Percentiles rank a stretch among this genome's conserved stretches.
Conservation (phyloP, 2,329 filamentous ascomycete species). For the Curvularia hawaiiensis region DNA sequence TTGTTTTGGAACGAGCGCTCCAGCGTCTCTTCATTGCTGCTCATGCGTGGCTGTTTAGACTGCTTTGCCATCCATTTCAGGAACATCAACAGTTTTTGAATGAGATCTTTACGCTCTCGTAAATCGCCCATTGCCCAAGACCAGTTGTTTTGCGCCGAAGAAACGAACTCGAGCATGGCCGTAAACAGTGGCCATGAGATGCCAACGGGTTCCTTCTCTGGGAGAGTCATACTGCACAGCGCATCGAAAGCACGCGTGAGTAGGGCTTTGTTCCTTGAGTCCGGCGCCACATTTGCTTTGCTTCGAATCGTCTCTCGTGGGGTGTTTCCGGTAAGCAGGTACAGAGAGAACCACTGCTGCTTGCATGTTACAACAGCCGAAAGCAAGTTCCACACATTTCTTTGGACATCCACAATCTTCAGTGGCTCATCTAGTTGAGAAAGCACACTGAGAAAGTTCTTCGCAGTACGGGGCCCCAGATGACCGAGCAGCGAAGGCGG, state of each 20-base stretch:
- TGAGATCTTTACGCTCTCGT: constrained; percentile 73
- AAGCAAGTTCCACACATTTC: constrained; percentile 81
- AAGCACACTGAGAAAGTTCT: constrained; percentile 80
- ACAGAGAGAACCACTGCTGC: constrained; percentile 96
- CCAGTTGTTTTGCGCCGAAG: constrained; percentile 91
- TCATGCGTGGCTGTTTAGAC: constrained; percentile 30
- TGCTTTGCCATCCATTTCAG: constrained; percentile 56
- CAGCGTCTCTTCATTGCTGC: constrained; percentile 26
- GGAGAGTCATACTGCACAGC: constrained; percentile 67
- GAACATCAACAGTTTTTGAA: constrained; percentile 73
- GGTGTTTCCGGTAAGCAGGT: constrained; percentile 84
- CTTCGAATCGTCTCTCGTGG: constrained; percentile 75
- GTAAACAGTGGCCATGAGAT: constrained; percentile 60
- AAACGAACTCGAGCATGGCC: constrained; percentile 83
- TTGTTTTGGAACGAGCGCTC: constrained; percentile 50
- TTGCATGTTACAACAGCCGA: constrained; percentile 84
- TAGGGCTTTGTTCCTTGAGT: constrained; percentile 65
- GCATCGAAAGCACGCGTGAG: constrained; percentile 75
- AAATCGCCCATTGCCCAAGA: constrained; percentile 88
- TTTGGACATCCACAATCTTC: constrained; percentile 66
- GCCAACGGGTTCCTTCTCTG: constrained; percentile 57
- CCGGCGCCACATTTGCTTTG: constrained; percentile 48
- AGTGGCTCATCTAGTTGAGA: constrained; percentile 79
- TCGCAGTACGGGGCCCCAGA: constrained; percentile 79
- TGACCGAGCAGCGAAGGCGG: constrained; percentile 94